Base-by-base conservation (phyloP, 106 monocot genomes). In the Vanilla planifolia region DNA sequence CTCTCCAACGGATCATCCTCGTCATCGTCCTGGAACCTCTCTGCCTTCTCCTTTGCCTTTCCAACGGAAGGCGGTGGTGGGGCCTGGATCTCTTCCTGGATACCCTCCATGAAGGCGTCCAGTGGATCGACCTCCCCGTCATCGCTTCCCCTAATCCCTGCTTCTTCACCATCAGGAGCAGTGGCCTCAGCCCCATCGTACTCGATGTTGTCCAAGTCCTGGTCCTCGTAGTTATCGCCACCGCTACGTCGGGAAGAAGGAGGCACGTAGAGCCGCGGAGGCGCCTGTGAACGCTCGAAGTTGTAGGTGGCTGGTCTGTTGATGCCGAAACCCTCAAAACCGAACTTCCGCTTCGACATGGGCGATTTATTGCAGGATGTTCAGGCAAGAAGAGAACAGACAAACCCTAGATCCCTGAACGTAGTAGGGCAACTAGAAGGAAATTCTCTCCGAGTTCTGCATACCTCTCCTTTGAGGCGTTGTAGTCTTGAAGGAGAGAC, bases 271-370 rank as follows among this genome's bases (percentile, higher is more conserved):
- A 95, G 83, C 55, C 86, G 86, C 58, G 71, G 80, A 8, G 86
- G 83, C 8, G 84, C 63, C 27, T 74, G 43, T 21, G 81, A 61
- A 4, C 79, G 70, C 75, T 96, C 96, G 79, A 96, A 96, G 81
- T 64, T 87, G 84, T 96, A 88, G 46, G 84, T 78, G 7, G 81
- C 55, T 33, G 80, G 87, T 39, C 90, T 86, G 63, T 64, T 83
- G 74, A 90, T 80, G 68, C 87, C 79, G 76, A 96, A 91, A 6
- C 96, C 96, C 40, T 89, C 93, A 83, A 89, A 85, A 4, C 87
- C 96, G 69, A 96, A 88, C 61, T 96, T 96, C 30, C 96, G 72
- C 79, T 96, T 96, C 60, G 96, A 91, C 91, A 91, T 91, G 10
- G 13, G 50, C 50, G 24, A 26, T 10, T 50, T 50, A n/a, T n/a